Evolutionary conservation across 148 eudicot species (phyloP).

Genomic region (Spergularia bocconei): DNA sequence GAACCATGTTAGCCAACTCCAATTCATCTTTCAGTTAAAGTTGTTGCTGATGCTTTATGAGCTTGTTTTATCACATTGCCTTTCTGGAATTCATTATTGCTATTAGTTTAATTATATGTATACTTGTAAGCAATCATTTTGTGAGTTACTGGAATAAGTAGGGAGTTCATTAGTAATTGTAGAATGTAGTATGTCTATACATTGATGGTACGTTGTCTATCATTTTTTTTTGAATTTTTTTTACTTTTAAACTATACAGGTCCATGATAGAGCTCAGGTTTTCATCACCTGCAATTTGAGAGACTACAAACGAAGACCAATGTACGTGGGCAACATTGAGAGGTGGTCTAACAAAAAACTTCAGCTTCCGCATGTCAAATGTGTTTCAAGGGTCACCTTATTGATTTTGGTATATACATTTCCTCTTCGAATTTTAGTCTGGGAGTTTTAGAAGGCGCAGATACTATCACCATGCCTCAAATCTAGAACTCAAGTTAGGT

Average conservation of each 20-base stretch:
- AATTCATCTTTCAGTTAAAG: no score
- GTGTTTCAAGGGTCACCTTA: slow-evolving; percentile 51
- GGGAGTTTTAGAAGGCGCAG: neutral
- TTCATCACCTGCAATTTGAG: slow-evolving; percentile 58
- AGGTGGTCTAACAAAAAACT: slow-evolving; percentile 83
- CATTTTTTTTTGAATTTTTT: neutral
- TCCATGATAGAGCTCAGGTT: slow-evolving; percentile 94
- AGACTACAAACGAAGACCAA: slow-evolving; percentile 46
- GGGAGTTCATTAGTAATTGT: neutral
- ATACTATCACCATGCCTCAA: no score
- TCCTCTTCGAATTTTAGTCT: slow-evolving; percentile 4
- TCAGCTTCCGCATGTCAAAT: slow-evolving; percentile 50
- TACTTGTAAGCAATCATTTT: neutral
- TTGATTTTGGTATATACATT: slow-evolving; percentile 60
- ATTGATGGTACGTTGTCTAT: neutral
- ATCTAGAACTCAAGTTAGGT: no score
- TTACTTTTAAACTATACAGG: slow-evolving; percentile 38
- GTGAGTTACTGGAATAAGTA: neutral
- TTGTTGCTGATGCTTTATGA: no score
- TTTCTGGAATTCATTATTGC: no score
- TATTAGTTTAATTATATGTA: neutral
- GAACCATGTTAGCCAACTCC: no score
- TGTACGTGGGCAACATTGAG: slow-evolving; percentile 52
- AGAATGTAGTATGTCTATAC: neutral
- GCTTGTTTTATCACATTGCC: no score